Base-by-base conservation (phyloP, 352 stramenopile species). In the Saprolegnia parasitica region DNA sequence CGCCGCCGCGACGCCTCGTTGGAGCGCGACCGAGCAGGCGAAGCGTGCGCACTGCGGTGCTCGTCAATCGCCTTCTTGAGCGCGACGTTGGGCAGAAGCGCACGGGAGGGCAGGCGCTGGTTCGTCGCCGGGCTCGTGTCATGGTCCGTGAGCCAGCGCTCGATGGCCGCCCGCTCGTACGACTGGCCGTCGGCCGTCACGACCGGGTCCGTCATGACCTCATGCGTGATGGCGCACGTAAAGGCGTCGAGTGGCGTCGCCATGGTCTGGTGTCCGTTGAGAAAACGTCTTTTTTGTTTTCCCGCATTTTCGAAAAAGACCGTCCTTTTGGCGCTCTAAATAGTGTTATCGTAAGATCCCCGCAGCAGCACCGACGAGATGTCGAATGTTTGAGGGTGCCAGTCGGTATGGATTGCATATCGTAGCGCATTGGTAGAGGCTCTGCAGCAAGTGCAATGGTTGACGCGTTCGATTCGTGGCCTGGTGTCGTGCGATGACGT, bases 101-200 rank as follows among this genome's bases (percentile, higher is more conserved):
- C 20, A 0, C 26, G 18, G 24, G 29, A 18, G 11, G 21, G 47
- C 42, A 68, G 35, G 11, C 46, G 47, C 10, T 32, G 32, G 11
- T 68, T 61, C 0, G 86, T 95, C 77, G 91, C 83, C 5, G 87
- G 87, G 20, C 86, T 94, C 20, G 84, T 92, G 65, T 86, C 74
- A 55, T 87, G 84, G 23, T 78, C 96, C 45, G 84, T 81, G 39
- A 99, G 88, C 96, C 96, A 99, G 35, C 89, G 79, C 47, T 77
- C 68, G 71, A 99, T 99, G 8, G 95, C 96, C 54, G 84, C 80
- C 23, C 95, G 83, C 62, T 99, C 97, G 78, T 99, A 99, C 24
- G 95, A 98, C 73, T 99, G 94, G n/a, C 97, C 97, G 75, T 99
- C 96, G 8, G 90, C 90, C 49, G 95, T 94, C 10, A 99, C 92